Conservation (phyloP, 23 red algal species). For the Gracilaria gracilis region DNA sequence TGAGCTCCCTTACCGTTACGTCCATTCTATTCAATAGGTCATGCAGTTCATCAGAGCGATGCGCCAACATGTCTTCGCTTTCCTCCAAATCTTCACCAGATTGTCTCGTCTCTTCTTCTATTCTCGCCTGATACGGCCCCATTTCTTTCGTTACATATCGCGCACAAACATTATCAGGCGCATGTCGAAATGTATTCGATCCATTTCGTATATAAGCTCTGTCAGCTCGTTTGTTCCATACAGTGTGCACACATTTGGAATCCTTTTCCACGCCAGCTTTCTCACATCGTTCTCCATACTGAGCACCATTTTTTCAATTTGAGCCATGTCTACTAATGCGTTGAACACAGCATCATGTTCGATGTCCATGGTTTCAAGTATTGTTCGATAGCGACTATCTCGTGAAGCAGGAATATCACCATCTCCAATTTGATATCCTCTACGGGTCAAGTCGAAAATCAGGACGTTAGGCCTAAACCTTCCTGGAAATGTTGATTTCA, state of each 20-base stretch:
- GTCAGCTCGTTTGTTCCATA: slow-evolving; percentile 58
- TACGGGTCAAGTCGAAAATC: slow-evolving; percentile 35
- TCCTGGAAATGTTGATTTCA: slow-evolving; percentile 43
- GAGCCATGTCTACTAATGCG: slow-evolving; percentile 79
- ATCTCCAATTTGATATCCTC: slow-evolving; percentile 19
- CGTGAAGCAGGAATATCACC: slow-evolving; percentile 29
- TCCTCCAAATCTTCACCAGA: background rate
- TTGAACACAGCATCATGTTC: slow-evolving; percentile 74
- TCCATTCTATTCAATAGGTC: background rate
- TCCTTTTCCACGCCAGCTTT: slow-evolving; percentile 35
- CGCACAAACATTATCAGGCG: slow-evolving; percentile 24
- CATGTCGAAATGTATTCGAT: slow-evolving; percentile 51
- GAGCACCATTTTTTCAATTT: slow-evolving; percentile 78
- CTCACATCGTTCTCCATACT: slow-evolving; percentile 40
- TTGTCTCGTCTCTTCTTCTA: slow-evolving; percentile 25
- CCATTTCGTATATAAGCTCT: slow-evolving; percentile 52
- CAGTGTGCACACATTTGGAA: slow-evolving; percentile 37
- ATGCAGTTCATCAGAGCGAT: background rate
- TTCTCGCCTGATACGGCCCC: slow-evolving; percentile 38
- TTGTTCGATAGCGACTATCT: slow-evolving; percentile 45
- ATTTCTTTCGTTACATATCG: slow-evolving; percentile 52
- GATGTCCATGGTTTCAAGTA: slow-evolving; percentile 65
- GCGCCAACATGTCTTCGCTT: background rate
- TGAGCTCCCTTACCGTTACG: background rate
- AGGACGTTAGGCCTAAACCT: slow-evolving; percentile 42